Base-by-base conservation (phyloP, 202 grass and related monocot genomes). In the Panicum virgatum region DNA sequence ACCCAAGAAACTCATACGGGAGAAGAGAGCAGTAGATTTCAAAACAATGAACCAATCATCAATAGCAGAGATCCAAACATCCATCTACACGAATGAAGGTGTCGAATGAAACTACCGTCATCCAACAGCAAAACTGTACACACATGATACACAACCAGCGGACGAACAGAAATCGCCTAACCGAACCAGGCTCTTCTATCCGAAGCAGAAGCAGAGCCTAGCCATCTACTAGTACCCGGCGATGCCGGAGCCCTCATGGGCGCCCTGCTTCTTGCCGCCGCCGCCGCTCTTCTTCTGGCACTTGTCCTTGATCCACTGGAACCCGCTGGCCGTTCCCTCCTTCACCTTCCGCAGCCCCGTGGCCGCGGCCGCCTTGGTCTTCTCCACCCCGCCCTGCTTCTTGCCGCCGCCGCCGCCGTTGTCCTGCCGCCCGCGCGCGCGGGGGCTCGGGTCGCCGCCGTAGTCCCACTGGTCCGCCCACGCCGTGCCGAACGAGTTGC, bases 381-480 rank as follows among this genome's bases (percentile, higher is more conserved):
- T 94, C 77, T 89, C 92, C 40, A 92, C 60, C 16, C 80, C 82
- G 45, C 73, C 74, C 51, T 72, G 80, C 57, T 75, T 79, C 74
- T 76, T 80, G 11, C 86, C 73, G 70, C 83, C 67, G n/a, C n/a
- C n/a, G 58, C 75, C 48, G 81, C 7, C 53, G 14, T 13, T 53
- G 18, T 32, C 59, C n/a, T 38, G 83, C 47, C 69, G 32, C 9
- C 53, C 50, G 46, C 3, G 57, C n/a, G 26, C 73, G 4, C 48
- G 66, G 1, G 83, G 83, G 83, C 73, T 85, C 27, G 73, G 75
- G 77, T 87, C 75, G 72, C 88, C 47, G 80, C 89, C 80, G 76
- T 85, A 88, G 75, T 92, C 94, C 91, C 94, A 97, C 91, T 97
- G 94, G 83, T 97, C 94, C 30, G 94, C 94, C 94, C 94, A 97